These are phyloP conservation scores for Clonostachys sp. DNA, from an alignment of 2,329 filamentous ascomycete genomes.

Conservation along the genomic window DNA sequence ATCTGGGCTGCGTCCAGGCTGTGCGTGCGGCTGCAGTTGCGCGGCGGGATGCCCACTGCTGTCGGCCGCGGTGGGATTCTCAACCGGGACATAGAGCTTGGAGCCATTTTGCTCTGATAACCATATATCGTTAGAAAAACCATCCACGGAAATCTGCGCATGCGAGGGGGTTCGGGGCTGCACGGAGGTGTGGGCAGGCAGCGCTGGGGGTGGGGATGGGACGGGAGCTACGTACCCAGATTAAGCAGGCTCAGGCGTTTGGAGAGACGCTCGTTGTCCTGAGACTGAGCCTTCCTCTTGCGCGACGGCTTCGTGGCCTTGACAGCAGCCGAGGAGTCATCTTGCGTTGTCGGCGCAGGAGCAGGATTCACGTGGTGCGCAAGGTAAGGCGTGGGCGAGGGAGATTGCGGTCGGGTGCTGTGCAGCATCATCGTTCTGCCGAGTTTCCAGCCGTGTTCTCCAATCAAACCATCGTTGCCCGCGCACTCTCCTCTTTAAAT, in stretches of 20 bases:
- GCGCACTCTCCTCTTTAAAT: no score
- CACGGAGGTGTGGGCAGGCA: neutral
- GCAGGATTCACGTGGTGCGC: neutral
- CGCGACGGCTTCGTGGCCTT: slow-evolving; percentile 11
- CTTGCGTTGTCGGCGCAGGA: neutral
- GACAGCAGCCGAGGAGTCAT: slow-evolving; percentile 8
- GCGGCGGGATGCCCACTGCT: neutral
- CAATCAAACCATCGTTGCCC: neutral
- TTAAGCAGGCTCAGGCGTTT: slow-evolving; percentile 82
- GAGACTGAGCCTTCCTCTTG: slow-evolving; percentile 58
- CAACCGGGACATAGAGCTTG: slow-evolving; percentile 63
- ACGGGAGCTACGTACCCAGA: slow-evolving; percentile 57
- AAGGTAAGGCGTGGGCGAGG: slow-evolving; percentile 9
- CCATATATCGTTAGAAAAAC: neutral
- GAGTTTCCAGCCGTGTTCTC: neutral
- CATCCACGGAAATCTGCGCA: no score
- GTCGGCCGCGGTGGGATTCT: slow-evolving; percentile 27
- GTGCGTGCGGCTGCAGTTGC: slow-evolving; percentile 1
- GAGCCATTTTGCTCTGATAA: slow-evolving; percentile 53
- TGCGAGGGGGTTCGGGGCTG: no score
- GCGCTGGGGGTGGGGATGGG: neutral
- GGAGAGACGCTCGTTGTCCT: slow-evolving; percentile 69
- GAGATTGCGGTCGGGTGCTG: slow-evolving; percentile 19
- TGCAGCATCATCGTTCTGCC: slow-evolving; percentile 23
- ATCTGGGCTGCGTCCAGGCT: slow-evolving; percentile 7